Evolutionary conservation across 768 basidiomycete species (phyloP).

Genomic region (Tulasnella sp.): DNA sequence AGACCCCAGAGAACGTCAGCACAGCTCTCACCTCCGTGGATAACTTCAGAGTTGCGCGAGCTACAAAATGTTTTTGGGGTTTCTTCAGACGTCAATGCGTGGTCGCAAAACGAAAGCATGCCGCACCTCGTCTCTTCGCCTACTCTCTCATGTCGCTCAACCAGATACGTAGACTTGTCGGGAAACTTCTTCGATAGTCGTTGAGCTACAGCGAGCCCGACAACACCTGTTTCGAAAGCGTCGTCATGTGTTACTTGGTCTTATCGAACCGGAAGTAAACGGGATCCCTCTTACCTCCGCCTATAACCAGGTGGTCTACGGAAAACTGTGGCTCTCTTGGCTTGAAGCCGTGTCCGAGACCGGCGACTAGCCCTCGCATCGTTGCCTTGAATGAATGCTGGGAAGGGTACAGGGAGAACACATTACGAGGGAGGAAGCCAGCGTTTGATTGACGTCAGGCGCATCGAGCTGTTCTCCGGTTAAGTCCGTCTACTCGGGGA

Average conservation of each 20-base stretch:
- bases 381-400: not conserved
- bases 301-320: conserved; percentile 79
- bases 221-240: conserved; percentile 40
- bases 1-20: too few species aligned
- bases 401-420: not conserved
- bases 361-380: conserved; percentile 8
- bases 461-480: not conserved
- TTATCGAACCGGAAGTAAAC: not conserved
- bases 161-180: conserved; percentile 58
- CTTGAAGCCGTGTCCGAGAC: conserved; percentile 1
- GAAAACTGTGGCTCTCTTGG: not conserved
- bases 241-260: not conserved
- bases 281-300: conserved; percentile 50
- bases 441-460: not conserved
- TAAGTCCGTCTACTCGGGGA: not conserved
- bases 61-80: conserved; percentile 36
- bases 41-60: conserved; percentile 90
- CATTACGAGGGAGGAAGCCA: not conserved
- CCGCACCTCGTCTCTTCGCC: conserved; percentile 80
- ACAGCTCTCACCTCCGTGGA: conserved; percentile 92
- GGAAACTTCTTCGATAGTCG: conserved; percentile 53
- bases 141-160: conserved; percentile 61
- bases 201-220: conserved; percentile 80
- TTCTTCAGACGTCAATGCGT: too few species aligned
- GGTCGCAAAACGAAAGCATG: not conserved